These are phyloP conservation scores for Cladophialophora chaetospira DNA, from an alignment of 2,329 filamentous ascomycete genomes.

Conservation along the genomic window DNA sequence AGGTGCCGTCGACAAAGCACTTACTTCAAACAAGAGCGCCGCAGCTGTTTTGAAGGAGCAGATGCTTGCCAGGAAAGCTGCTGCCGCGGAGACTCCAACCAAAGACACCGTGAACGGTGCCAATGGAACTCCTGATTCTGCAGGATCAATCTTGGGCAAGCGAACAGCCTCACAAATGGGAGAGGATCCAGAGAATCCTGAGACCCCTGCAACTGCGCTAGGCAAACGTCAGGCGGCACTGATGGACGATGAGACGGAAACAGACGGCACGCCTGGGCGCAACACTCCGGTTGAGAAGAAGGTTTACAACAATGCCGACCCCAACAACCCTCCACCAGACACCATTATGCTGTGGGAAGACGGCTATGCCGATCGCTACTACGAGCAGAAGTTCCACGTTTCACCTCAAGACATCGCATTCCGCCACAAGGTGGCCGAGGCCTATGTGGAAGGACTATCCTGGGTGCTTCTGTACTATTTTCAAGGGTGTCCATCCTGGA, in stretches of 20 bases:
- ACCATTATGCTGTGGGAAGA: constrained; percentile 91
- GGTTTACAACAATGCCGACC: constrained; percentile 42
- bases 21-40: constrained; percentile 88
- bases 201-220: constrained; percentile 53
- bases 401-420: constrained; percentile 80
- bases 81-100: constrained; percentile 37
- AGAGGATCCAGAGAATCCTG: background rate
- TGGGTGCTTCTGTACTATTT: constrained; percentile 98
- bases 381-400: constrained; percentile 92
- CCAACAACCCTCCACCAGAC: constrained; percentile 61
- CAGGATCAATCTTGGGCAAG: constrained; percentile 1
- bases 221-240: constrained; percentile 78
- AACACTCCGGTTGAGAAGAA: constrained; percentile 55
- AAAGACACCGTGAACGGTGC: constrained; percentile 41
- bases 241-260: constrained; percentile 59
- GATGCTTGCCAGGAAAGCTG: constrained; percentile 55
- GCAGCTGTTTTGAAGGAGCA: constrained; percentile 84
- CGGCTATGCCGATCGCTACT: constrained; percentile 93
- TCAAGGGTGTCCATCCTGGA: constrained; percentile 97
- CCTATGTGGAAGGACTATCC: constrained; percentile 91
- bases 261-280: constrained; percentile 58
- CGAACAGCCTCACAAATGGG: constrained; percentile 8
- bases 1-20: constrained; percentile 65
- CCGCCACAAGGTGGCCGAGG: constrained; percentile 80
- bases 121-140: constrained; percentile 26